Base-by-base conservation (phyloP, 208 protist genomes). In the Leishmania guyanensis region DNA sequence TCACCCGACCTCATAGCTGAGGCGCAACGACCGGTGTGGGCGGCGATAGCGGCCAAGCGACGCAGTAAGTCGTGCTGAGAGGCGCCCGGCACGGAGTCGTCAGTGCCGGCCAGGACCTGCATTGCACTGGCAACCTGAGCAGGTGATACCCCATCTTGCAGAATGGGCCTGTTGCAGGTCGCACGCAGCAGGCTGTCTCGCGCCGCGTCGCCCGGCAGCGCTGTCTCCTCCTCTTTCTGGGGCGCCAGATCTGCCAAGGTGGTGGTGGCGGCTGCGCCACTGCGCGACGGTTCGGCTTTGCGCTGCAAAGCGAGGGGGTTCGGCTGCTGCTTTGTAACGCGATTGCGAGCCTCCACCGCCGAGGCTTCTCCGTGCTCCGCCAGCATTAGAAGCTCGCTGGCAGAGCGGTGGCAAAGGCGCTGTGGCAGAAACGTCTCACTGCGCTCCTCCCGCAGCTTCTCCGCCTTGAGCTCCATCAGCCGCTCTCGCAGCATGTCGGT, bases 401-500 rank as follows among this genome's bases (percentile, higher is more conserved):
- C 86, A 16, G 84, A 62, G 16, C 77, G 74, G 78, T 86, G 88
- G 17, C 73, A 81, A 43, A 96, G 80, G 3, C 94, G 88, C 58
- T 86, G 85, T 36, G 93, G 92, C 72, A 96, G 76, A 74, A 90
- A 96, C 5, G 92, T 94, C 60, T 94, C 92, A 71, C 90, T 91
- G 68, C 93, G 91, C 72, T 97, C 92, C 79, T 96, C 88, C 22
- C 78, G 84, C 75, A 96, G 85, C 69, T 90, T 90, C 68, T 93
- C 87, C 0, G 86, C 92, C 79, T 96, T 97, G 26, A 97, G 89
- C 84, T 97, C 92, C 91, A 96, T 94, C 65, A 97, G 79, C 3
- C 94, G 91, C 85, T 97, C 94, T 17, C 89, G 86, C 60, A 97
- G 85, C 94, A 97, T 97, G 85, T 96, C 94, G 14, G 92, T 97